Conservation (phyloP, 2,329 filamentous ascomycete genomes). For the Neonectria neomacrospora region DNA sequence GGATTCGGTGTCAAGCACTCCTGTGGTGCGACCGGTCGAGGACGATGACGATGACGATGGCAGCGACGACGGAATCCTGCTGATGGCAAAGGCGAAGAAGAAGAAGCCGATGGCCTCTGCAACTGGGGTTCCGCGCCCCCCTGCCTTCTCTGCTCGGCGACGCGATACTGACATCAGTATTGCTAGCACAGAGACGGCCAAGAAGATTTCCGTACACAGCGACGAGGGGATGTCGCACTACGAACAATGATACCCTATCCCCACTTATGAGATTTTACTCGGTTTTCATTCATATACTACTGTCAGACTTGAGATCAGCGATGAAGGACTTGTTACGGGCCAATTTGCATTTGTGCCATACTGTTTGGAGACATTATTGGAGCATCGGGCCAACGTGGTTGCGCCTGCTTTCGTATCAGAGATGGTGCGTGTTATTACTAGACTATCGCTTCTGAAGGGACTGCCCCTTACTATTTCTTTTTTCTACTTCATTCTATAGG, state of each 20-base stretch:
- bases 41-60: slow-evolving; percentile 62
- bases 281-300: slow-evolving; percentile 32
- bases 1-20: slow-evolving; percentile 43
- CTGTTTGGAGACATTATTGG: slow-evolving; percentile 34
- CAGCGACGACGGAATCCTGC: slow-evolving; percentile 65
- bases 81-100: slow-evolving; percentile 65
- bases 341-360: slow-evolving; percentile 32
- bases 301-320: slow-evolving; percentile 34
- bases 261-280: slow-evolving; percentile 33
- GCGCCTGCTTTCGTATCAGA: slow-evolving; percentile 26
- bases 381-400: slow-evolving; percentile 28
- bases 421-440: slow-evolving; percentile 39
- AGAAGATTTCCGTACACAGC: slow-evolving; percentile 60
- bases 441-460: slow-evolving; percentile 35
- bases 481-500: slow-evolving; percentile 31
- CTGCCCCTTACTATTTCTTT: slow-evolving; percentile 14
- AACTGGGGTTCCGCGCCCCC: slow-evolving; percentile 27
- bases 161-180: slow-evolving; percentile 71
- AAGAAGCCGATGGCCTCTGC: slow-evolving; percentile 51
- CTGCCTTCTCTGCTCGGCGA: slow-evolving; percentile 56
- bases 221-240: slow-evolving; percentile 45
- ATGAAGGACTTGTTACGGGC: slow-evolving; percentile 26
- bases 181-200: slow-evolving; percentile 72
- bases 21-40: slow-evolving; percentile 44
- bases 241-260: slow-evolving; percentile 43